These are phyloP conservation scores for Viola pubescens DNA, from an alignment of 441 rosid species.

Conservation along the genomic window DNA sequence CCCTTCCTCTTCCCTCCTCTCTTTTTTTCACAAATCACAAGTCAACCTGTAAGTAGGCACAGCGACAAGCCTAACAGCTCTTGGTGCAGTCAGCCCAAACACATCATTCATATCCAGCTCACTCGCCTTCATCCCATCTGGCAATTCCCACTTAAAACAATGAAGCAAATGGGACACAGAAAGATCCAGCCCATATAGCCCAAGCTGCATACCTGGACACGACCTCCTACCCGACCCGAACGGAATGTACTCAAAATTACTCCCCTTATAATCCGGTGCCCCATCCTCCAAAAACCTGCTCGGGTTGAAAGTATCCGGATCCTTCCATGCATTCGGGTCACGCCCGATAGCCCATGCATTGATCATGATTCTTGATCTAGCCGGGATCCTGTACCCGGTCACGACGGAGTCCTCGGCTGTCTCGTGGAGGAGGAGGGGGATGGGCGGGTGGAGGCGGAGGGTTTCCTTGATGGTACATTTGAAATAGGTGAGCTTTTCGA, in stretches of 20 bases:
- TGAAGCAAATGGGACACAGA: slow-evolving; percentile 56
- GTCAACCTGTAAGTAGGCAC: slow-evolving; percentile 45
- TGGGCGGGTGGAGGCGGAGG: slow-evolving; percentile 81
- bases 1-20: no score
- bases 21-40: slow-evolving; percentile 17
- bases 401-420: slow-evolving; percentile 34
- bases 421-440: slow-evolving; percentile 80
- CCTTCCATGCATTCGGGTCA: slow-evolving; percentile 45
- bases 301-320: slow-evolving; percentile 50
- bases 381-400: slow-evolving; percentile 47
- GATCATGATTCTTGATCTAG: slow-evolving; percentile 52
- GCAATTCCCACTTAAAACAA: slow-evolving; percentile 59
- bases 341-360: slow-evolving; percentile 64
- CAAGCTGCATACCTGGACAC: slow-evolving; percentile 82
- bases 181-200: slow-evolving; percentile 52
- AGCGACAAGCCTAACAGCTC: slow-evolving; percentile 48
- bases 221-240: slow-evolving; percentile 81
- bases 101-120: slow-evolving; percentile 62
- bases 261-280: slow-evolving; percentile 56
- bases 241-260: slow-evolving; percentile 51
- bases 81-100: slow-evolving; percentile 74
- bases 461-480: slow-evolving; percentile 64
- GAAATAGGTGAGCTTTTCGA: slow-evolving; percentile 57
- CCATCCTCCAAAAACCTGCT: slow-evolving; percentile 35
- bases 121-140: slow-evolving; percentile 39